These are phyloP conservation scores for Thinopyrum elongatum DNA, from an alignment of 176 grass and related monocot genomes.

Conservation along the genomic window DNA sequence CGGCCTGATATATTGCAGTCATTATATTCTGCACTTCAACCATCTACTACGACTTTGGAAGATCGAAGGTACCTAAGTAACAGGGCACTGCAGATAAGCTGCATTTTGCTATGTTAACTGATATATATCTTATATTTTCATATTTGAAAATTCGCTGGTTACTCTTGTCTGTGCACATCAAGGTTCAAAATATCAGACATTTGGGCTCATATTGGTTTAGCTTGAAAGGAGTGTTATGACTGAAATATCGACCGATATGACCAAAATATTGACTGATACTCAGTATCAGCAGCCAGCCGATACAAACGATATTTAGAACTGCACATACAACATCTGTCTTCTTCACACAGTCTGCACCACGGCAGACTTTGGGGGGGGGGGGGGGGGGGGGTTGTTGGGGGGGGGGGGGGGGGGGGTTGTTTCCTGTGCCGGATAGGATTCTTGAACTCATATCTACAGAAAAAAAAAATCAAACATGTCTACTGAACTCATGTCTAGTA, in stretches of 20 bases:
- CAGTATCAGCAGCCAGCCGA: too few species aligned
- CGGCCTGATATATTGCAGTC: constrained; percentile 85
- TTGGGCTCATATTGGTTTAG: not conserved
- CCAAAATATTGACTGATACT: not conserved
- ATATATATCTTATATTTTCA: constrained; percentile 3
- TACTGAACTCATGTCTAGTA: constrained; percentile 1
- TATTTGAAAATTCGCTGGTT: not conserved
- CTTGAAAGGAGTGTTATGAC: not conserved
- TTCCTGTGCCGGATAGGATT: not conserved
- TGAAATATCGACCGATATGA: not conserved
- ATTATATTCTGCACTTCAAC: constrained; percentile 90
- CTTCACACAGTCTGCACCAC: not conserved
- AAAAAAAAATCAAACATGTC: not conserved
- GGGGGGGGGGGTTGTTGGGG: not conserved
- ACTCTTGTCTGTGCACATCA: not conserved
- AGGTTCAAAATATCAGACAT: not conserved
- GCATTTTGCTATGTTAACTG: not conserved
- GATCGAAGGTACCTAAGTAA: constrained; percentile 67
- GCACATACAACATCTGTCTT: not conserved
- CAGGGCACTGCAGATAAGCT: not conserved
- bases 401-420: not conserved
- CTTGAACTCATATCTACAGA: not conserved
- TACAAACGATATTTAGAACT: not conserved
- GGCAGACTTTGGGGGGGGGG: not conserved
- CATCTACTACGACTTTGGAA: constrained; percentile 65